phyloP scores from a whole-genome alignment of 1,139 yeast species.

The Kodamaea derodonti region DNA sequence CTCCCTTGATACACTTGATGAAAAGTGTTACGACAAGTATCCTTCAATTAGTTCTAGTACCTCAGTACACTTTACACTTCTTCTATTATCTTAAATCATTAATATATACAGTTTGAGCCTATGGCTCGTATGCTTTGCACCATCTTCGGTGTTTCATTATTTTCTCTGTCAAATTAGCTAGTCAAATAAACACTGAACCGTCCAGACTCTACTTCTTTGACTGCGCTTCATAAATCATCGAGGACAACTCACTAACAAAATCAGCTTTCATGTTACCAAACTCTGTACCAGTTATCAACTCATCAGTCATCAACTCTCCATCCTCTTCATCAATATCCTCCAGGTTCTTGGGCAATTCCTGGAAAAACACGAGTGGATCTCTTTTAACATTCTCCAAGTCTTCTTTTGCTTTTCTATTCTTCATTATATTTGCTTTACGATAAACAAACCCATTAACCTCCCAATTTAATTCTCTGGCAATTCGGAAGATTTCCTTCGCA shows the following conservation, averaged over 20 bases:
- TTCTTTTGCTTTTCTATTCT: constrained; percentile 20
- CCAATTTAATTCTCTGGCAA: constrained; percentile 38
- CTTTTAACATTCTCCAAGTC: constrained; percentile 18
- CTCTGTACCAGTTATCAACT: constrained; percentile 14
- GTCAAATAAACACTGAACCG: too few species aligned
- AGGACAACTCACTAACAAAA: constrained; percentile 8
- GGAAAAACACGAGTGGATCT: constrained; percentile 21
- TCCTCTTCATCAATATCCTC: constrained; percentile 10
- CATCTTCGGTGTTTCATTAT: too few species aligned
- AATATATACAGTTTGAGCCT: too few species aligned
- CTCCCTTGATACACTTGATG: too few species aligned
- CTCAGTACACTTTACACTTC: too few species aligned
- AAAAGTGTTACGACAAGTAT: too few species aligned
- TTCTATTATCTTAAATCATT: too few species aligned
- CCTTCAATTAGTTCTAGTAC: too few species aligned
- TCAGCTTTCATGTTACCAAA: constrained; percentile 3
- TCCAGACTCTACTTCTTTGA: too few species aligned
- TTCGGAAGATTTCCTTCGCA: constrained; percentile 27
- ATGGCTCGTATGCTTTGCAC: too few species aligned
- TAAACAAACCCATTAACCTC: constrained; percentile 31
- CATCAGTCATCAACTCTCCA: constrained; percentile 19
- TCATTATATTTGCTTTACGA: constrained; percentile 22
- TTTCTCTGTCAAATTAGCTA: too few species aligned
- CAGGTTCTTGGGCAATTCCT: constrained; percentile 5
- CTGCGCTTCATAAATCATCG: too few species aligned